phyloP scores from a whole-genome alignment of 192 early-diverging fungal genomes.

The Backusella tarrabulga region DNA sequence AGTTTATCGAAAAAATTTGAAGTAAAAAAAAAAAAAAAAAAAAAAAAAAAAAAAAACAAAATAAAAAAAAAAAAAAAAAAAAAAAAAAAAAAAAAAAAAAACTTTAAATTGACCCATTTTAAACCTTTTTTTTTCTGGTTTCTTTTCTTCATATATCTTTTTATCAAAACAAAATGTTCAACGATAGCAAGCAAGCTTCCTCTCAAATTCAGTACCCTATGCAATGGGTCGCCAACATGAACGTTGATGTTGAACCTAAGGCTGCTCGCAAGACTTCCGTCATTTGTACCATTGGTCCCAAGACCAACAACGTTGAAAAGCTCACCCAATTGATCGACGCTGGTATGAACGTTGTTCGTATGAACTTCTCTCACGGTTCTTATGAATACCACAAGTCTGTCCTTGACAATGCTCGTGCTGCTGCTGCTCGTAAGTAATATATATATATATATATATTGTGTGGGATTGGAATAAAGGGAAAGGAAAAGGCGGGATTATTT shows the following conservation, averaged over 20 bases:
- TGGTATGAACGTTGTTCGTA: slow-evolving; percentile 82
- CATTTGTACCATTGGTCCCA: slow-evolving; percentile 81
- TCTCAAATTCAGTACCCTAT: slow-evolving; percentile 37
- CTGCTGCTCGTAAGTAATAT: slow-evolving; percentile 25
- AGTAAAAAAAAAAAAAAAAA: too few relatives aligned
- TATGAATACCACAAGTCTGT: slow-evolving; percentile 72
- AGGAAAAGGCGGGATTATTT: background rate
- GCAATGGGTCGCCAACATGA: slow-evolving; percentile 71
- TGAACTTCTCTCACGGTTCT: slow-evolving; percentile 75
- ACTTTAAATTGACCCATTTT: background rate
- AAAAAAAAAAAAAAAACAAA: too few relatives aligned
- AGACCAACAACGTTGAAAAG: slow-evolving; percentile 73
- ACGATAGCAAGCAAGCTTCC: slow-evolving; percentile 5
- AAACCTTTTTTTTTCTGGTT: background rate
- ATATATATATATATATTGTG: too few relatives aligned
- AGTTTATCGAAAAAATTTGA: too few relatives aligned
- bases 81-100: background rate
- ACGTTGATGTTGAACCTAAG: slow-evolving; percentile 54
- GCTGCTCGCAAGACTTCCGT: slow-evolving; percentile 76
- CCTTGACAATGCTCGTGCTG: slow-evolving; percentile 67
- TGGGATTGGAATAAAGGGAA: background rate
- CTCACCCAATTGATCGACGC: slow-evolving; percentile 65
- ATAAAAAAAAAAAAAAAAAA: background rate
- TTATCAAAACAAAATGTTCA: slow-evolving; percentile 2
- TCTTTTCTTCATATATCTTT: background rate